Conservation (phyloP, 768 basidiomycete genomes). For the Podaxis sp. region DNA sequence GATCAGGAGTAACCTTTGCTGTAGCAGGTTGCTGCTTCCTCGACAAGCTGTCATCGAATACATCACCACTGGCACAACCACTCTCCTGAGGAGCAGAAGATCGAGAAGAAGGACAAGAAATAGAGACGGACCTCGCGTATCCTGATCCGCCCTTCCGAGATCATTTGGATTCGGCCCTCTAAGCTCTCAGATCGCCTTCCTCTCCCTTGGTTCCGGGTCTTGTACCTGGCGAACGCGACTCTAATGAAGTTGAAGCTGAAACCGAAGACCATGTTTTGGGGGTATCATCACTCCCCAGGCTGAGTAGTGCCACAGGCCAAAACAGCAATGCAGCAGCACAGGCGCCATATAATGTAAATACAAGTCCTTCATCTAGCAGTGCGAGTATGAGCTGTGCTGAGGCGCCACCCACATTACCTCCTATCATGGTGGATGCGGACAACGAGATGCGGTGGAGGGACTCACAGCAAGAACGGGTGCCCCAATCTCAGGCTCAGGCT, state of each 20-base stretch:
- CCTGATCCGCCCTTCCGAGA: slow-evolving; percentile 8
- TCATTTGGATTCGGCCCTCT: slow-evolving; percentile 12
- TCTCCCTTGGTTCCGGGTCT: slow-evolving; percentile 11
- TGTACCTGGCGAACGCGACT: background rate
- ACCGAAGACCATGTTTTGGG: background rate
- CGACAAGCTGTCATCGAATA: no score
- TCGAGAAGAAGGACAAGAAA: background rate
- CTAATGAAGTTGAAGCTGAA: background rate
- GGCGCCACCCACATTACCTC: slow-evolving; percentile 10
- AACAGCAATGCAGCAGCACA: background rate
- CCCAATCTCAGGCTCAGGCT: background rate
- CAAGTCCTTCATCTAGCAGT: background rate
- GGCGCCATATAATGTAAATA: background rate
- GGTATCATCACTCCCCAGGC: background rate
- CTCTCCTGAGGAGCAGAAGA: background rate
- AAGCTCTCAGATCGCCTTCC: slow-evolving; percentile 15
- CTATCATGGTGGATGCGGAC: background rate
- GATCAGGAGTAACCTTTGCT: no score
- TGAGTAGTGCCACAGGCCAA: background rate
- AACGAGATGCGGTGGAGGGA: background rate
- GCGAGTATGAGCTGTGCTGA: background rate
- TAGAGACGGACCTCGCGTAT: background rate
- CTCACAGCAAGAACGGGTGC: background rate
- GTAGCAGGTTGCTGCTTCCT: no score
- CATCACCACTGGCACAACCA: no score